These are phyloP conservation scores for Pistacia atlantica DNA, from an alignment of 345 rosid genomes.

Conservation along the genomic window DNA sequence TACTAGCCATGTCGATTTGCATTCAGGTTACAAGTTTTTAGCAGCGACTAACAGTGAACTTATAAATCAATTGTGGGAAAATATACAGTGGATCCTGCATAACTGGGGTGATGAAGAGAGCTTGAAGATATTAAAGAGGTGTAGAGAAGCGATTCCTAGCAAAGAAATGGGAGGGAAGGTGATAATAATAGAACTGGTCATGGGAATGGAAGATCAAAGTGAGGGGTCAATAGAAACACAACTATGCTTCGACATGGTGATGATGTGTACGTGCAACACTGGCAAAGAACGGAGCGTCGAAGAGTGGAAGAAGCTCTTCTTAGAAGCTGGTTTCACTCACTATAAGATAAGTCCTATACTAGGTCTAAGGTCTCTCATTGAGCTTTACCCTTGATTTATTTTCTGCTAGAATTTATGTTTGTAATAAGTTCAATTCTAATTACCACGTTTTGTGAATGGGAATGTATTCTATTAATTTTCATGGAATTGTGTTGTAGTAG, in stretches of 20 bases:
- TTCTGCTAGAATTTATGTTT: no score
- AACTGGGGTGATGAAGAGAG: conserved; percentile 14
- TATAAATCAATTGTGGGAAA: no score
- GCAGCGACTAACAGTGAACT: no score
- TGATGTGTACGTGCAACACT: conserved; percentile 24
- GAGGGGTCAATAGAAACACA: conserved; percentile 33
- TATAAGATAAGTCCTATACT: conserved; percentile 39
- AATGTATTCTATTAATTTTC: no score
- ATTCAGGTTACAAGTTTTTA: no score
- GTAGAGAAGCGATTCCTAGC: conserved; percentile 2
- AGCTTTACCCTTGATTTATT: conserved; percentile 44
- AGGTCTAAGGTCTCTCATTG: conserved; percentile 54
- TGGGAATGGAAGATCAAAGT: background rate
- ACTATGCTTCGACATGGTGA: conserved; percentile 38
- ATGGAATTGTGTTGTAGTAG: no score
- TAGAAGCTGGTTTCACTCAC: conserved; percentile 35
- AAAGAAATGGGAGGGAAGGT: conserved; percentile 15
- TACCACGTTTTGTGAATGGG: no score
- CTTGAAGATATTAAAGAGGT: conserved; percentile 3
- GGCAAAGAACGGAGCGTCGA: conserved; percentile 43
- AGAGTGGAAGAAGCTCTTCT: conserved; percentile 47
- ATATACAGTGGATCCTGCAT: conserved; percentile 13
- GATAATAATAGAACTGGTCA: conserved; percentile 19
- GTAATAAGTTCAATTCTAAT: no score
- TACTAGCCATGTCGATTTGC: no score